Evolutionary conservation across 2,329 filamentous ascomycete genomes (phyloP), one percentile per base, ranked within the genome.

Genomic region (Claviceps pazoutovae): DNA sequence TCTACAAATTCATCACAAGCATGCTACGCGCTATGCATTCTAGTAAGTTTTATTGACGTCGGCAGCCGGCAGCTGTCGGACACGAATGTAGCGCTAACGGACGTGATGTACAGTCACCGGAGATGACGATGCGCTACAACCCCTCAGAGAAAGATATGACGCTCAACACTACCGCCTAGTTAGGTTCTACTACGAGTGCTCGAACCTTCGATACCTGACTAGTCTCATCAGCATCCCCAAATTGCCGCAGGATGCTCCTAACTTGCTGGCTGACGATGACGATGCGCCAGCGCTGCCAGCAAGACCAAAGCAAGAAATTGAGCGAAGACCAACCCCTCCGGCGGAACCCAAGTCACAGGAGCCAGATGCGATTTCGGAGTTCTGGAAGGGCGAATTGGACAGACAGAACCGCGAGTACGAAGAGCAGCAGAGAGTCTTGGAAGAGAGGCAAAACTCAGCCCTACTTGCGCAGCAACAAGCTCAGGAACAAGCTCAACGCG

Each of bases 1-100:
- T 98, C 60, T 98, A 98, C 76, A 97, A 97, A 70, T 98, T 98
- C 67, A 90, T 96, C 58, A 98, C 93, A 0, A 98, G 93, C 84
- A 98, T 98, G 93, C 71, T 98, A 56, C 82, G 93, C 52, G 93
- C 93, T 16, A 96, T 98, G 90, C 91, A 98, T 66, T 91, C 87
- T 2, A 89, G 86, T 90, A 74, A 64, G 83, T 71, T 16, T 36
- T 2, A 11, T 30, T 17, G 7, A 38, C 36, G 19, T 14, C 19
- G 30, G 14, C 19, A 23, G 19, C 21, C 23, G 42, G 38, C n/a
- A 41, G 5, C 38, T 41, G n/a, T n/a, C 41, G 14, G 13, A 9
- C 5, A 50, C 39, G 34, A 11, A 17, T 7, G 9, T 46, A 14
- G 53, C 16, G 55, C 60, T 63, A 48, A 65, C 54, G 47, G 47